Evolutionary conservation across 345 rosid genomes (phyloP).

Genomic region (Psidium guajava): DNA sequence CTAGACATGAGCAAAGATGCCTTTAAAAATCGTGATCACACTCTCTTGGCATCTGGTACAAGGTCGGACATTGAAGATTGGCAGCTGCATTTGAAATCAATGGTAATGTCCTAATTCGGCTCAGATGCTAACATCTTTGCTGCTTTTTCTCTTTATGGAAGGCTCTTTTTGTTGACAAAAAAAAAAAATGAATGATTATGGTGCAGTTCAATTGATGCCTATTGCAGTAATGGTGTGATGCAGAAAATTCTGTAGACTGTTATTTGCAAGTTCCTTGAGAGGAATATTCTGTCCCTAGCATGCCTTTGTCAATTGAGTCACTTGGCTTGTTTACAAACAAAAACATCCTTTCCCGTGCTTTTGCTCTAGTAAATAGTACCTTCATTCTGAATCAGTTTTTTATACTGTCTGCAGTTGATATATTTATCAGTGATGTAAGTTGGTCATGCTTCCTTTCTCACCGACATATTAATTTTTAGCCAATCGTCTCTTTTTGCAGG

Average conservation of each 20-base stretch:
- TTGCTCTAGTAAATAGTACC: neutral
- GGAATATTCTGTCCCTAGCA: neutral
- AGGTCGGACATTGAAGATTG: conserved; percentile 55
- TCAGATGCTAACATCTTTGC: neutral
- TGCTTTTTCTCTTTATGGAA: neutral
- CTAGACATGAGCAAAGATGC: conserved; percentile 28
- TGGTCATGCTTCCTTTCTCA: neutral
- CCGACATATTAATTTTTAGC: neutral
- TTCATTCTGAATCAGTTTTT: neutral
- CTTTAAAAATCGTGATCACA: conserved; percentile 17
- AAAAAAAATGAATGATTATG: neutral
- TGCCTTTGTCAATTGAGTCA: neutral
- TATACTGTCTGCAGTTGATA: neutral
- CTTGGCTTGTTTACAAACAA: neutral
- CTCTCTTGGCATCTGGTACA: conserved; percentile 64
- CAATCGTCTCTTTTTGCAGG: conserved; percentile 21
- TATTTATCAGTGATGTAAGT: neutral
- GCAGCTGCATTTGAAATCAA: conserved; percentile 72
- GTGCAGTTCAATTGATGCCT: neutral
- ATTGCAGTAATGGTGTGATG: neutral
- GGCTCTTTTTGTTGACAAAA: neutral
- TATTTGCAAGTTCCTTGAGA: neutral
- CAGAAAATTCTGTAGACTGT: neutral
- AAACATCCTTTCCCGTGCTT: neutral
- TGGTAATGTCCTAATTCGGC: conserved; percentile 24